Conservation (phyloP, 352 stramenopile genomes). For the Pythium volutum region DNA sequence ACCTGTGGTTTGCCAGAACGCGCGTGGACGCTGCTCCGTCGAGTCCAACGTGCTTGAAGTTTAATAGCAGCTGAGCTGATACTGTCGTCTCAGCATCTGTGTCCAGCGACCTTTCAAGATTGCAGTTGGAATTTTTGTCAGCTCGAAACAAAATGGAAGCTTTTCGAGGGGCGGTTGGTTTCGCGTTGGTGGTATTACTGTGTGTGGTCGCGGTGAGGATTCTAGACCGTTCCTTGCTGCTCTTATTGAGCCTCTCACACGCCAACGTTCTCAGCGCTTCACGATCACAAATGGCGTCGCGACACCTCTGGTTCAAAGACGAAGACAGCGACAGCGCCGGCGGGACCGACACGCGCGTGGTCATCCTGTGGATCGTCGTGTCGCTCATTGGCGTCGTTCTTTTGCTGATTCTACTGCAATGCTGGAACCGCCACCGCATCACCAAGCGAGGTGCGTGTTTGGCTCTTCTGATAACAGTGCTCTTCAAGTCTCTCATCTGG, state of each 20-base stretch:
- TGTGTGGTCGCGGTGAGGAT: neutral
- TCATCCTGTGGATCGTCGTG: slow-evolving; percentile 15
- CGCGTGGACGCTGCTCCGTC: neutral
- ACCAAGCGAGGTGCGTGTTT: slow-evolving; percentile 13
- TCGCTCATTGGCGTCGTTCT: slow-evolving; percentile 1
- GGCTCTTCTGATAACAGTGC: neutral
- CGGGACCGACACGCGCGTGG: neutral
- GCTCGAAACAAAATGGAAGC: no score
- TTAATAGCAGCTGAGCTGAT: slow-evolving; percentile 9
- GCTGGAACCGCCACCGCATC: slow-evolving; percentile 12
- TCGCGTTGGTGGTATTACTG: neutral
- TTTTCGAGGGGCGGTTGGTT: no score
- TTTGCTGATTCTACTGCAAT: slow-evolving; percentile 7
- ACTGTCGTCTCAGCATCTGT: neutral
- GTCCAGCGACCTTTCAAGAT: slow-evolving; percentile 17
- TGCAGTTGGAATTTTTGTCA: neutral
- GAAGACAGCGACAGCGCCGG: neutral
- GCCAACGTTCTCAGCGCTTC: neutral
- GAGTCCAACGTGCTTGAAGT: slow-evolving; percentile 8
- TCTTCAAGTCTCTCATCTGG: neutral
- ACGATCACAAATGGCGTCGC: neutral
- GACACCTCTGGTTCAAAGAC: neutral
- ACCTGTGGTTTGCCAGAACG: no score
- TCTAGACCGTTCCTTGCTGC: neutral
- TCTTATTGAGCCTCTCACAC: neutral